Evolutionary conservation across 306 rosid genomes (phyloP), one percentile per base, ranked within the genome.

Genomic region (Arachis hypogaea): DNA sequence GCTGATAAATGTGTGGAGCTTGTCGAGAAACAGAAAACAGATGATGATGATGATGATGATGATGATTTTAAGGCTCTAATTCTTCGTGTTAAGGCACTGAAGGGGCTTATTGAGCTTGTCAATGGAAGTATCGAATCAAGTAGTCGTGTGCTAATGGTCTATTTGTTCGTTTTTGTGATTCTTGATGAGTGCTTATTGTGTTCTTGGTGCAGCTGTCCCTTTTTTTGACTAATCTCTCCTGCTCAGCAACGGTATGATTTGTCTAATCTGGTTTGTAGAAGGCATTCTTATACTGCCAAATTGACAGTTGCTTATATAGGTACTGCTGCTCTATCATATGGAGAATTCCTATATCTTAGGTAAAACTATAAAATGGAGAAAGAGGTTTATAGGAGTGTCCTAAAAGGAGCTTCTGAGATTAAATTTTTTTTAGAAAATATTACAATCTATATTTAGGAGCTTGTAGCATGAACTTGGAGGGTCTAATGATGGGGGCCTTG

Each of bases 71-170:
- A 66, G 73, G 76, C 63, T 60, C 63, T 87, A 40, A 67, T 11
- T 52, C 42, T 82, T 68, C 95, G 93, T 66, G 96, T 91, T 38
- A 87, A 63, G 67, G 93, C 93, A 2, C 79, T 85, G 0, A 92
- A 89, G 63, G 99, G 93, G 67, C 77, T 94, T 61, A 87, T 80
- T 82, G 96, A 92, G 72, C 96, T 94, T 82, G 90, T 88, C 22
- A 76, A 72, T 72, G 94, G 92, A 47, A 82, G 88, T 78, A 44
- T 79, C 57, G 80, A 79, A 9, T 86, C 89, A 77, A 91, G 99
- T 89, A 78, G 74, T 60, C 56, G 68, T 47, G 22, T 9, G 51
- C 55, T 52, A 74, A 30, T 33, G 55, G 76, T 63, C 14, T 33
- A 11, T 63, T 28, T 59, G 62, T 61, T 77, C 29, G 57, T 65